These are phyloP conservation scores for Lodderomyces metapsilosis DNA, from an alignment of 1,139 yeast species.

Conservation along the genomic window DNA sequence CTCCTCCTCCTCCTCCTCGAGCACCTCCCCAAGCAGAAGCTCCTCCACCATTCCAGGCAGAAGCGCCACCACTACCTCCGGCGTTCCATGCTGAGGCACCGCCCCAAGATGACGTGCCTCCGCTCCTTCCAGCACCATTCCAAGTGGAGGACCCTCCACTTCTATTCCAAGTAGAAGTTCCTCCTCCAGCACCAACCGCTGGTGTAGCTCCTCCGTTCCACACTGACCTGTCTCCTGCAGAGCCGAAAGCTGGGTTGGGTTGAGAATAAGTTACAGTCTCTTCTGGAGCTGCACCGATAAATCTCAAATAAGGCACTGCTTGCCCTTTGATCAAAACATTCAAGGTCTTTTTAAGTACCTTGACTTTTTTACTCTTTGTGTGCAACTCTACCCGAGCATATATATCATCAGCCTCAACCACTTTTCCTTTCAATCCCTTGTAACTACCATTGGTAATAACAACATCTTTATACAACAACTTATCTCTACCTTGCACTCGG, in stretches of 20 bases:
- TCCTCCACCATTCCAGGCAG: conserved; percentile 35
- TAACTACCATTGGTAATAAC: conserved; percentile 87
- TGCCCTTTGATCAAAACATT: conserved; percentile 67
- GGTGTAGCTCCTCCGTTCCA: conserved; percentile 42
- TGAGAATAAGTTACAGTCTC: conserved; percentile 14
- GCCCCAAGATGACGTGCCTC: conserved; percentile 9
- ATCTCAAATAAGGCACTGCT: conserved; percentile 77
- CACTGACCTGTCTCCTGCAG: conserved; percentile 36
- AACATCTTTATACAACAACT: conserved; percentile 77
- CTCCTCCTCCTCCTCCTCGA: conserved; percentile 22
- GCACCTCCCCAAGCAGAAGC: conserved; percentile 20
- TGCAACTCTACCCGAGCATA: conserved; percentile 91
- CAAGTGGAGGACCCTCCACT: conserved; percentile 26
- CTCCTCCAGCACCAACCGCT: conserved; percentile 25
- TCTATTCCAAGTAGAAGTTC: conserved; percentile 24
- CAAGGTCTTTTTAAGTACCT: conserved; percentile 76
- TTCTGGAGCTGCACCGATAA: conserved; percentile 50
- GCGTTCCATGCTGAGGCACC: conserved; percentile 17
- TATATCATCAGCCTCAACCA: conserved; percentile 89
- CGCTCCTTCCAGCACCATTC: conserved; percentile 7
- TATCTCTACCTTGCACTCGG: conserved; percentile 71
- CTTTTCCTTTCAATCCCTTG: conserved; percentile 92
- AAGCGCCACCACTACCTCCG: conserved; percentile 30
- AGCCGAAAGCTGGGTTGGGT: conserved; percentile 44
- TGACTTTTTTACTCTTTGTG: conserved; percentile 84